phyloP scores from a whole-genome alignment of 2,329 filamentous ascomycete genomes.

The Xylaria sp. region DNA sequence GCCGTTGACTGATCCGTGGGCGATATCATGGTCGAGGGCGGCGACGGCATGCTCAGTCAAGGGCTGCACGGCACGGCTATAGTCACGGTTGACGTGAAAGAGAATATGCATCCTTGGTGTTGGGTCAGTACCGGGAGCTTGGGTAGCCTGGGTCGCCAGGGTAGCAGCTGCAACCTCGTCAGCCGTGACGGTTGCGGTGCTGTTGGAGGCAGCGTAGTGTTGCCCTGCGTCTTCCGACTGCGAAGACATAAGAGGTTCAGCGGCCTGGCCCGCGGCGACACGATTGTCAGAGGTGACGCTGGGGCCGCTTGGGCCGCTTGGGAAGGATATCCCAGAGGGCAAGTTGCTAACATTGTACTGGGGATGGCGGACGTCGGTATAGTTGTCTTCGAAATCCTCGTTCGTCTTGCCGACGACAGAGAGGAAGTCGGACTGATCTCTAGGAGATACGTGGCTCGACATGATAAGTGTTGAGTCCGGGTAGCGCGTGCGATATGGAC shows the following conservation, averaged over 20 bases:
- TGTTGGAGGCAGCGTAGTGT: conserved; percentile 20
- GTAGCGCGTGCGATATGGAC: neutral
- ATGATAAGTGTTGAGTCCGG: neutral
- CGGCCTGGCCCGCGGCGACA: neutral
- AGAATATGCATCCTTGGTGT: conserved; percentile 1
- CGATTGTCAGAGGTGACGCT: neutral
- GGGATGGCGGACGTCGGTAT: conserved; percentile 15
- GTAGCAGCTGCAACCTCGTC: conserved; percentile 9
- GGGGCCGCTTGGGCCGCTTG: neutral
- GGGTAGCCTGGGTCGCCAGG: neutral
- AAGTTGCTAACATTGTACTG: conserved; percentile 19
- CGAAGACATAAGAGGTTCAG: neutral
- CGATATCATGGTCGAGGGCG: conserved; percentile 34
- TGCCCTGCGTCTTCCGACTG: neutral
- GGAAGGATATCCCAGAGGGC: neutral
- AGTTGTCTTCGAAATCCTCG: conserved; percentile 10
- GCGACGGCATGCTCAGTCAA: conserved; percentile 41
- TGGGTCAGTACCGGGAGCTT: neutral
- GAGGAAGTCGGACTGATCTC: neutral
- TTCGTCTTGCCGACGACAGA: neutral
- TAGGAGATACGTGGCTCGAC: neutral
- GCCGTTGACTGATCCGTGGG: conserved; percentile 22
- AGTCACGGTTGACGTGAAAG: conserved; percentile 32
- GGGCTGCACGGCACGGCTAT: conserved; percentile 22
- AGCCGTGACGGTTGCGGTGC: conserved; percentile 26